Percentiles rank a stretch among this genome's conserved stretches.
Evolutionary conservation across 495 filamentous ascomycete genomes (phyloP).

Genomic region (Penicillium silybi): DNA sequence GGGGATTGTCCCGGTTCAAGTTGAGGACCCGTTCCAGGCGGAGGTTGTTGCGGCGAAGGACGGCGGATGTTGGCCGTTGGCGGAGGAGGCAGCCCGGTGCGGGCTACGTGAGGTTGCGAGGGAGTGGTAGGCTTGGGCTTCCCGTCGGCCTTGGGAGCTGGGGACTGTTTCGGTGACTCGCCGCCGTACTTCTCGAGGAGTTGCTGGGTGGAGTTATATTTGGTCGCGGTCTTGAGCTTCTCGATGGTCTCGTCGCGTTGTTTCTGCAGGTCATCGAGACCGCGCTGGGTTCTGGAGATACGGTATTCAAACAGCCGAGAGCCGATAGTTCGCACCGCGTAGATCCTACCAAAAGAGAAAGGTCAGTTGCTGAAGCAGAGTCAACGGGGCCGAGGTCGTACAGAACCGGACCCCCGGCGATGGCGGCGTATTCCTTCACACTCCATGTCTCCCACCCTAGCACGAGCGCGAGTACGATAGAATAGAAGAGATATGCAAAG

Average conservation of each 20-base stretch:
- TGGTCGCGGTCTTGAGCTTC: constrained; percentile 89
- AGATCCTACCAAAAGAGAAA: constrained; percentile 51
- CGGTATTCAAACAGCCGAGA: constrained; percentile 77
- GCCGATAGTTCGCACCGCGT: constrained; percentile 54
- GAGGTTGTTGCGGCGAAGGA: constrained; percentile 19
- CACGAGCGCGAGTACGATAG: constrained; percentile 73
- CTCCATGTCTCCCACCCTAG: constrained; percentile 82
- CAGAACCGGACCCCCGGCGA: constrained; percentile 76
- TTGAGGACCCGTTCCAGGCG: background rate
- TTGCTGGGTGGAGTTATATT: constrained; percentile 90
- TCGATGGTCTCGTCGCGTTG: constrained; percentile 85
- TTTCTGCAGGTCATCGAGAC: constrained; percentile 68
- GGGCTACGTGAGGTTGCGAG: constrained; percentile 26
- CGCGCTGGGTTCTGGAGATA: constrained; percentile 59
- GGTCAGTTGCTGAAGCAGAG: background rate
- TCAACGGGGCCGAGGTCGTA: constrained; percentile 33
- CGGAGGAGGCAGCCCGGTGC: constrained; percentile 66
- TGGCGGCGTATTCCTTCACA: constrained; percentile 65
- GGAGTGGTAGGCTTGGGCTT: constrained; percentile 20
- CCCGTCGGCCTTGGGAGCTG: constrained; percentile 32
- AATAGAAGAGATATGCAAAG: constrained; percentile 84
- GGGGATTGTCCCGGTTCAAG: constrained; percentile 3
- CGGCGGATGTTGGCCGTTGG: constrained; percentile 80
- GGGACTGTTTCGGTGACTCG: constrained; percentile 45
- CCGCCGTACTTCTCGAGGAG: constrained; percentile 92